These are phyloP conservation scores for Solanum ahanhuiri DNA, from an alignment of 257 asterid genomes.

Conservation along the genomic window DNA sequence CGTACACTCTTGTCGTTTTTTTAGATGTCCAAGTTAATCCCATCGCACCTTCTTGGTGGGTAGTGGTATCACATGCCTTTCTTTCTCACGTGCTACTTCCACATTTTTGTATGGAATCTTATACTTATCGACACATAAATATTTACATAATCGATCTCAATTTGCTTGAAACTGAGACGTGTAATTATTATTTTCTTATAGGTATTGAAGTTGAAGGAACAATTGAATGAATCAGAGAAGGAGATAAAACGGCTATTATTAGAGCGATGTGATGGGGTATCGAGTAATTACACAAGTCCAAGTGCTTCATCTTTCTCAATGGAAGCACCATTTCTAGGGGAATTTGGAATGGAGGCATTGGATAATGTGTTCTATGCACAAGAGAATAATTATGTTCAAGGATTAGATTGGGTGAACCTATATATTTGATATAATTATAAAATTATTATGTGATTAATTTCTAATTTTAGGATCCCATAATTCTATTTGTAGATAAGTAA, in stretches of 20 bases:
- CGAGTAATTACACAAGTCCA: conserved; percentile 39
- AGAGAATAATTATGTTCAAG: conserved; percentile 13
- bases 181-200: not conserved
- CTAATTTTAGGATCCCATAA: not conserved
- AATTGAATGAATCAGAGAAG: conserved; percentile 38
- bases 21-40: not conserved
- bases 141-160: not conserved
- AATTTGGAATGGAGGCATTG: conserved; percentile 33
- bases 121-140: not conserved
- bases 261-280: conserved; percentile 29
- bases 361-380: conserved; percentile 31
- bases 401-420: conserved; percentile 25
- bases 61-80: not conserved
- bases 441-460: not conserved
- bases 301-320: conserved; percentile 32
- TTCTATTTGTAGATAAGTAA: not conserved
- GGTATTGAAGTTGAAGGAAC: conserved; percentile 46
- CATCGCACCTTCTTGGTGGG: not conserved
- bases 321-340: conserved; percentile 37
- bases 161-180: not conserved
- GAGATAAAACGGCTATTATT: conserved; percentile 35
- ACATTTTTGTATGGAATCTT: not conserved
- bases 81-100: not conserved
- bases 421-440: conserved; percentile 2
- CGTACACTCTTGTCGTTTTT: not conserved